Conservation (phyloP, 2,329 filamentous ascomycete species). For the Nannizzia gypsea region DNA sequence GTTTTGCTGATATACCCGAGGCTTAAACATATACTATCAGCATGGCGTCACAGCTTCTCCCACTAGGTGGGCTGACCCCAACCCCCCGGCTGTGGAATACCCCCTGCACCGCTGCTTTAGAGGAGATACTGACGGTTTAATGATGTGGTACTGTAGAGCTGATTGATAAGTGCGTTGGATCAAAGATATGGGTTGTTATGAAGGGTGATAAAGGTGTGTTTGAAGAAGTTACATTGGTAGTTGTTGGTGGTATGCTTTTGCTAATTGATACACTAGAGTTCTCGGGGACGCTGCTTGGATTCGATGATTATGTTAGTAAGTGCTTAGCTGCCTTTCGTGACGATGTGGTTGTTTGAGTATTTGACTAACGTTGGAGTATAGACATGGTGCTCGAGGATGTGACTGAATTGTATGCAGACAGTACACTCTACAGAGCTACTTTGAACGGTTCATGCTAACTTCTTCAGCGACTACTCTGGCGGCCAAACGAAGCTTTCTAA, state of each 20-base stretch:
- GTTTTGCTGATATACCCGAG: background rate
- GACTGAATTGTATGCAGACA: conserved; percentile 73
- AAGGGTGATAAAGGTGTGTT: conserved; percentile 87
- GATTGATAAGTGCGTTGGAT: conserved; percentile 98
- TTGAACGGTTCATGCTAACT: background rate
- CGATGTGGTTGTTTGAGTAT: conserved; percentile 18
- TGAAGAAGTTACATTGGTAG: background rate
- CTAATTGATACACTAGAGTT: conserved; percentile 56
- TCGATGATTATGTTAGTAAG: conserved; percentile 99
- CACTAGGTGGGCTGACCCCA: conserved; percentile 48
- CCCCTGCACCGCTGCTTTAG: background rate
- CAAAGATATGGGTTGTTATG: conserved; percentile 97
- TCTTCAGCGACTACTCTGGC: conserved; percentile 71
- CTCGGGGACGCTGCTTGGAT: conserved; percentile 83
- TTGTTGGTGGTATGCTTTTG: background rate
- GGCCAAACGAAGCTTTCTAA: conserved; percentile 81
- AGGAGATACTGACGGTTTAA: conserved; percentile 15
- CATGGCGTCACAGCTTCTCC: conserved; percentile 62
- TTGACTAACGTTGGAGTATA: conserved; percentile 29
- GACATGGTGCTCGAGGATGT: conserved; percentile 98
- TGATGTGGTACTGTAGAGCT: conserved; percentile 51
- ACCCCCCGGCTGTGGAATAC: background rate
- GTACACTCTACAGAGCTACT: background rate
- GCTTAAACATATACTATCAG: too few relatives aligned
- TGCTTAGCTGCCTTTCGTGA: conserved; percentile 28